A percentile compares a stretch with the other conserved stretches of the same genome.
These are phyloP conservation scores for Globisporangium uncinulatum DNA, from an alignment of 352 stramenopile species.

Conservation along the genomic window DNA sequence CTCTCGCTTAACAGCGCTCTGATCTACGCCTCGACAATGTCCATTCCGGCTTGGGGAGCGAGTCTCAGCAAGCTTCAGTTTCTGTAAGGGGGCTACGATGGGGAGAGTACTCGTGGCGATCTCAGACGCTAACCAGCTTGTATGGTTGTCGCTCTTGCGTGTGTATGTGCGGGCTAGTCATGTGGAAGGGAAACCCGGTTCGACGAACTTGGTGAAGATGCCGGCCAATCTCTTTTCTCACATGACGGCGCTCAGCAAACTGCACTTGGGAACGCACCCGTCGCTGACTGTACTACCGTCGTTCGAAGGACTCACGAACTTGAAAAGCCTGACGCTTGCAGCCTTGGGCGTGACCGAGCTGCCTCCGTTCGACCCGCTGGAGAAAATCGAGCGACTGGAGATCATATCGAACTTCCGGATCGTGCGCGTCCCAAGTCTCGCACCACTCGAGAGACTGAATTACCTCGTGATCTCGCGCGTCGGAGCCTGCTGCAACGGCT, in stretches of 20 bases:
- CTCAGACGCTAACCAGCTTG: too few relatives aligned
- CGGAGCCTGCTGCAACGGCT: constrained; percentile 26
- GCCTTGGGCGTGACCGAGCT: constrained; percentile 16
- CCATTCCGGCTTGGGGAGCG: too few relatives aligned
- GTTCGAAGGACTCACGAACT: constrained; percentile 19
- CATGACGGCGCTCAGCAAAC: constrained; percentile 24
- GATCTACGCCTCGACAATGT: too few relatives aligned
- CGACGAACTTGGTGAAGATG: constrained; percentile 19
- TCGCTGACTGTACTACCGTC: constrained; percentile 18
- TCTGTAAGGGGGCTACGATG: constrained; percentile 30
- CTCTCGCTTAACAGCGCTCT: too few relatives aligned
- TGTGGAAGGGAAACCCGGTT: constrained; percentile 25
- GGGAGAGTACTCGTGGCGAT: too few relatives aligned
- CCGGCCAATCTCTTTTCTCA: constrained; percentile 23
- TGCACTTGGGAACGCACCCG: constrained; percentile 29
- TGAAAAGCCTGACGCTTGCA: constrained; percentile 26
- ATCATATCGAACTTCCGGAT: constrained; percentile 12
- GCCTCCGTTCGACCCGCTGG: constrained; percentile 14
- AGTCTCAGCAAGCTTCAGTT: too few relatives aligned
- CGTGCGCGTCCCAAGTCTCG: constrained; percentile 18
- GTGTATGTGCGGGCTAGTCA: too few relatives aligned
- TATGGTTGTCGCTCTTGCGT: too few relatives aligned
- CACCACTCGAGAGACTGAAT: constrained; percentile 14
- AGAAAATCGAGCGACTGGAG: constrained; percentile 19
- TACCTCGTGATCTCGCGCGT: constrained; percentile 16